Percentiles rank a stretch among this genome's conserved stretches.
phyloP scores from a whole-genome alignment of 352 stramenopile species.

The Pythium pectinolyticum region DNA sequence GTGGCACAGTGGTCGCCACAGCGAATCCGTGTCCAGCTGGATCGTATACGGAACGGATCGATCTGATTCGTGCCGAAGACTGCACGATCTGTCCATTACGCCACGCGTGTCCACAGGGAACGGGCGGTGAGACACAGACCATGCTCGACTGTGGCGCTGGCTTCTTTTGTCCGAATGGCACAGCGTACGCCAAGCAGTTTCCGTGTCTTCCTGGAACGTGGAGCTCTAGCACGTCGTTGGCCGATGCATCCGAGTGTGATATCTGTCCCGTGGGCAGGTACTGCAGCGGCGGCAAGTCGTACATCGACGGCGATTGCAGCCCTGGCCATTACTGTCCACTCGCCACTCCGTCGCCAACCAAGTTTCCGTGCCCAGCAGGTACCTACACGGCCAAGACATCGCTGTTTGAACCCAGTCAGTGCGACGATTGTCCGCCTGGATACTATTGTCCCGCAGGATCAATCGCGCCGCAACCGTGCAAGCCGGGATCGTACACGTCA shows the following conservation, averaged over 20 bases:
- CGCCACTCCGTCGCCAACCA: slow-evolving; percentile 55
- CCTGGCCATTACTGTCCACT: slow-evolving; percentile 90
- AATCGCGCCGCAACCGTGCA: slow-evolving; percentile 59
- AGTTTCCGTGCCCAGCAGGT: slow-evolving; percentile 83
- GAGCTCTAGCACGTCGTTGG: slow-evolving; percentile 72
- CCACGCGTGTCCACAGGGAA: slow-evolving; percentile 72
- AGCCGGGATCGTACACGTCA: slow-evolving; percentile 71
- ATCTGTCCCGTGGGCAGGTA: slow-evolving; percentile 85
- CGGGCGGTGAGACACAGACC: slow-evolving; percentile 60
- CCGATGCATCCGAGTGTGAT: slow-evolving; percentile 65
- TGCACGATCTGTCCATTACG: slow-evolving; percentile 79
- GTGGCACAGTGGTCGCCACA: slow-evolving; percentile 48
- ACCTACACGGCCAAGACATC: slow-evolving; percentile 77
- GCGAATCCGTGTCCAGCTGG: slow-evolving; percentile 71
- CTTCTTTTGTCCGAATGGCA: slow-evolving; percentile 85
- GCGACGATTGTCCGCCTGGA: slow-evolving; percentile 74
- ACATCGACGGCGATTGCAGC: slow-evolving; percentile 68
- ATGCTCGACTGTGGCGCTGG: slow-evolving; percentile 72
- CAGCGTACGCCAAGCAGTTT: slow-evolving; percentile 62
- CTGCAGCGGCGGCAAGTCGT: slow-evolving; percentile 79
- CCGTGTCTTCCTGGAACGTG: slow-evolving; percentile 87
- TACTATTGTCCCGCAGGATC: slow-evolving; percentile 75
- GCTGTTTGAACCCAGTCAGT: slow-evolving; percentile 74
- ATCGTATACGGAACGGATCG: slow-evolving; percentile 63
- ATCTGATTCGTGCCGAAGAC: slow-evolving; percentile 68